phyloP scores from a whole-genome alignment of 768 basidiomycete species.

The Clitopilus hobsonii region DNA sequence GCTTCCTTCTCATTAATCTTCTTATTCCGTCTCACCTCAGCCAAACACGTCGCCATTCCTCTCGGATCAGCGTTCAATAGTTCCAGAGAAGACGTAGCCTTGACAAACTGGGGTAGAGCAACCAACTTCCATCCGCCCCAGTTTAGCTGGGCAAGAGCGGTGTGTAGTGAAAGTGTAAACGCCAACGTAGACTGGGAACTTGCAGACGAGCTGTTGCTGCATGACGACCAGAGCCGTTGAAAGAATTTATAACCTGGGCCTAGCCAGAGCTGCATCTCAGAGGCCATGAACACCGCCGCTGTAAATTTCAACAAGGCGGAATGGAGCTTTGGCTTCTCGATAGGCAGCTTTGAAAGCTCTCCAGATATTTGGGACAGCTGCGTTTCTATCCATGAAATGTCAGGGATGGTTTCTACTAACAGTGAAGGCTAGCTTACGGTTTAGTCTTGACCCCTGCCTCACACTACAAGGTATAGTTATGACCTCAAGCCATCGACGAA shows the following conservation, averaged over 20 bases:
- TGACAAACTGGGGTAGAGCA: conserved; percentile 55
- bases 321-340: conserved; percentile 22
- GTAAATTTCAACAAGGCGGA: conserved; percentile 33
- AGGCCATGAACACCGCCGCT: conserved; percentile 33
- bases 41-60: conserved; percentile 43
- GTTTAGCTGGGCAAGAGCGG: conserved; percentile 54
- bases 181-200: conserved; percentile 6
- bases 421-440: conserved; percentile 35
- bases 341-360: conserved; percentile 23
- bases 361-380: conserved; percentile 30
- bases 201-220: not conserved
- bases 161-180: conserved; percentile 54
- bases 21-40: conserved; percentile 39
- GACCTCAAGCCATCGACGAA: conserved; percentile 53
- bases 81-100: conserved; percentile 35
- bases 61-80: conserved; percentile 40
- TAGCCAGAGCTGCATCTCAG: conserved; percentile 47
- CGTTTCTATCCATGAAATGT: conserved; percentile 19
- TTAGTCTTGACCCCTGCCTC: conserved; percentile 66
- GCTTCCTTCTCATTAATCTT: conserved; percentile 43
- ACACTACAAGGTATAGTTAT: conserved; percentile 54
- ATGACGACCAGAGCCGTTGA: conserved; percentile 39
- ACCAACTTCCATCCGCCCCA: conserved; percentile 81
- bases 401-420: not conserved
- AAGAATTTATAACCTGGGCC: conserved; percentile 53